A percentile compares a stretch with the other conserved stretches of the same genome.
These are phyloP conservation scores for Saccharomyces hybrid DNA, from an alignment of 1,139 yeast genomes.

Conservation along the genomic window DNA sequence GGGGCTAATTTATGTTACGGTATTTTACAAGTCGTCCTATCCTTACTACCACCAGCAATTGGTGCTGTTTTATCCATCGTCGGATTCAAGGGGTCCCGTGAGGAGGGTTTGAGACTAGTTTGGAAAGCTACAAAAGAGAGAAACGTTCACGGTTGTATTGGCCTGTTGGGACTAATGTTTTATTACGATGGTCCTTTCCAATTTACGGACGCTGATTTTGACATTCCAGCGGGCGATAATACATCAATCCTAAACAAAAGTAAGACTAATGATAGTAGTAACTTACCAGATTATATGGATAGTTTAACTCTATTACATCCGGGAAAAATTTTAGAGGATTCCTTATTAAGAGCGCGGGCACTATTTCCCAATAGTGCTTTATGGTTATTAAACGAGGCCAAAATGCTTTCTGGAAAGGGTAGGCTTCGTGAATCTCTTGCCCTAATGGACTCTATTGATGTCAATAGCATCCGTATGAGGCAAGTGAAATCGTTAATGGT, in stretches of 20 bases:
- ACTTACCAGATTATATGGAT: slow-evolving; percentile 29
- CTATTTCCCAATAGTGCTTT: slow-evolving; percentile 82
- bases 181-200: slow-evolving; percentile 95
- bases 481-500: slow-evolving; percentile 83
- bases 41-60: slow-evolving; percentile 84
- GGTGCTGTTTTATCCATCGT: slow-evolving; percentile 84
- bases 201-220: slow-evolving; percentile 78
- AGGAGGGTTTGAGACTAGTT: slow-evolving; percentile 69
- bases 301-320: slow-evolving; percentile 45
- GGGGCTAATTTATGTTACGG: slow-evolving; percentile 93
- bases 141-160: slow-evolving; percentile 89
- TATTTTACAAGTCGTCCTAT: slow-evolving; percentile 78
- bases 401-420: slow-evolving; percentile 77
- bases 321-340: slow-evolving; percentile 41
- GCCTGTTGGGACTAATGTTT: slow-evolving; percentile 68
- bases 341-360: slow-evolving; percentile 53
- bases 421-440: slow-evolving; percentile 58
- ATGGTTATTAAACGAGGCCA: slow-evolving; percentile 86
- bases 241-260: slow-evolving; percentile 1
- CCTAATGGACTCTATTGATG: slow-evolving; percentile 65
- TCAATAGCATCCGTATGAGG: slow-evolving; percentile 65
- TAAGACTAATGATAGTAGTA: slow-evolving; percentile 10
- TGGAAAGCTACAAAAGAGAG: slow-evolving; percentile 76
- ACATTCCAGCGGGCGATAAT: slow-evolving; percentile 31
- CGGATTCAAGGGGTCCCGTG: slow-evolving; percentile 83